A percentile compares a stretch with the other conserved stretches of the same genome.
These are phyloP conservation scores for Fusarium camptoceras DNA, from an alignment of 2,329 filamentous ascomycete genomes.

Conservation along the genomic window DNA sequence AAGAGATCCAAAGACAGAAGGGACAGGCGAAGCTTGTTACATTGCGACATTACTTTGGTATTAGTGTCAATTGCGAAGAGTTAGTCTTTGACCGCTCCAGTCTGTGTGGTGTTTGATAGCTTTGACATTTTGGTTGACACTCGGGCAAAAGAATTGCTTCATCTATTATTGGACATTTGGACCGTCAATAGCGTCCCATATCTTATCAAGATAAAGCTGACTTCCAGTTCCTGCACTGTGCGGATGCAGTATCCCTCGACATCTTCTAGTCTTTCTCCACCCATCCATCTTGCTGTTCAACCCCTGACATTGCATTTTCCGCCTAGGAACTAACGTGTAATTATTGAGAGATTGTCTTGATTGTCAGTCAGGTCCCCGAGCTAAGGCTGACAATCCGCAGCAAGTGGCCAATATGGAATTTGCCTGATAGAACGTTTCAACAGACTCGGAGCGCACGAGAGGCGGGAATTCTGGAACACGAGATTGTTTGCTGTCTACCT, in stretches of 20 bases:
- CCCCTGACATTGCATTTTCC: conserved; percentile 30
- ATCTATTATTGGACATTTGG: conserved; percentile 17
- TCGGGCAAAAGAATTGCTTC: conserved; percentile 19
- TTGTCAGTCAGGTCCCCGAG: background rate
- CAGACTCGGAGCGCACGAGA: conserved; percentile 1
- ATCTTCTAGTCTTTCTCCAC: conserved; percentile 4
- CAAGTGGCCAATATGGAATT: background rate
- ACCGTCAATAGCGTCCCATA: background rate
- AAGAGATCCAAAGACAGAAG: conserved; percentile 30
- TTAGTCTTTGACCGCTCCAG: conserved; percentile 9
- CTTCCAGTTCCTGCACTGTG: conserved; percentile 17
- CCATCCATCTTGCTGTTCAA: conserved; percentile 27
- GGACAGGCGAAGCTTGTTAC: conserved; percentile 30
- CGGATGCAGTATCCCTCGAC: conserved; percentile 17
- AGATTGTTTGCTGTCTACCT: conserved; percentile 21
- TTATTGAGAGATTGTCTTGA: background rate
- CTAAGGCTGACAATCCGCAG: conserved; percentile 6
- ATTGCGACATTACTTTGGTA: background rate
- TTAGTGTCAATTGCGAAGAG: background rate
- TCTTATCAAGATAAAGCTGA: conserved; percentile 24
- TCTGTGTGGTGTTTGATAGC: background rate
- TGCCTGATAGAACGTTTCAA: conserved; percentile 2
- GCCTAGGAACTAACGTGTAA: background rate
- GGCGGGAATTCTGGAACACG: conserved; percentile 20
- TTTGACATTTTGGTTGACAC: conserved; percentile 7